phyloP scores from a whole-genome alignment of 2,329 filamentous ascomycete species.

The Trichoderma atroviride region DNA sequence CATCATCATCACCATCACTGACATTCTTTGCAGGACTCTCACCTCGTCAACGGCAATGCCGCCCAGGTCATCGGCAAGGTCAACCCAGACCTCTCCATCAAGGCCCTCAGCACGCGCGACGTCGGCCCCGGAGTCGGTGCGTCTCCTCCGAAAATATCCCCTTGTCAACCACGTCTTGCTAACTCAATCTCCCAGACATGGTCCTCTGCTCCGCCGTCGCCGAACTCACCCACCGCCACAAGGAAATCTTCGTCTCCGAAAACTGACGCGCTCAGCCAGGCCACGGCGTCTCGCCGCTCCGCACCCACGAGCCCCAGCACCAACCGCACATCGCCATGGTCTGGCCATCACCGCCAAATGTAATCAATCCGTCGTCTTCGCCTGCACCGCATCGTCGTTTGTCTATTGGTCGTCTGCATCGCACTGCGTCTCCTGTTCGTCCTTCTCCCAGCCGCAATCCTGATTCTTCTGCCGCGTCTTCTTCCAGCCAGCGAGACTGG shows the following conservation, averaged over 20 bases:
- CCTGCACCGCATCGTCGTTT: slow-evolving; percentile 15
- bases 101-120: slow-evolving; percentile 69
- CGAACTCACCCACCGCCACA: slow-evolving; percentile 80
- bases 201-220: slow-evolving; percentile 76
- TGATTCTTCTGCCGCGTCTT: neutral
- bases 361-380: neutral
- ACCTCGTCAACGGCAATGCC: slow-evolving; percentile 69
- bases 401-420: slow-evolving; percentile 10
- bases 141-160: slow-evolving; percentile 39
- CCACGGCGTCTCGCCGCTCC: slow-evolving; percentile 32
- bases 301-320: slow-evolving; percentile 28
- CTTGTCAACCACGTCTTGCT: neutral
- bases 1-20: neutral
- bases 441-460: neutral
- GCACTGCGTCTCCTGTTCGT: slow-evolving; percentile 4
- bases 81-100: slow-evolving; percentile 70
- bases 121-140: slow-evolving; percentile 70
- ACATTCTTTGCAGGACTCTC: slow-evolving; percentile 60
- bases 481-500: slow-evolving; percentile 8
- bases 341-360: slow-evolving; percentile 36
- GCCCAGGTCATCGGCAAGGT: slow-evolving; percentile 82
- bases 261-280: slow-evolving; percentile 41
- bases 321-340: slow-evolving; percentile 45
- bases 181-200: slow-evolving; percentile 63
- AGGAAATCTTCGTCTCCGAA: slow-evolving; percentile 74